Evolutionary conservation across 2,329 filamentous ascomycete genomes (phyloP).

Genomic region (Teratosphaeria zuluensis): DNA sequence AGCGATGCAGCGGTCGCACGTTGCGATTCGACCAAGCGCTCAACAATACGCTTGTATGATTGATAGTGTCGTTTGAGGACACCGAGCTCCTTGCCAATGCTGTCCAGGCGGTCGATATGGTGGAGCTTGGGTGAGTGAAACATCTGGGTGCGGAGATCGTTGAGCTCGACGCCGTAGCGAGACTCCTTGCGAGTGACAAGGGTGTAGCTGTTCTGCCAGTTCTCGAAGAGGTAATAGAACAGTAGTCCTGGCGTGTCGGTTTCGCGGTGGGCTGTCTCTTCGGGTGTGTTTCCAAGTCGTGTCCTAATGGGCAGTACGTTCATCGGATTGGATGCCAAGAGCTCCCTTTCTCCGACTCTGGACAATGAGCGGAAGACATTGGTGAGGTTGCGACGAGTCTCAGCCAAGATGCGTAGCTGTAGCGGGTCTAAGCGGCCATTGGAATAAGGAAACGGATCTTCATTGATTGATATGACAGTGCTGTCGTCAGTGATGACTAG

Average conservation of each 20-base stretch:
- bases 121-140: conserved; percentile 39
- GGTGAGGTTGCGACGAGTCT: conserved; percentile 48
- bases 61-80: conserved; percentile 52
- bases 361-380: conserved; percentile 55
- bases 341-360: conserved; percentile 36
- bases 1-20: conserved; percentile 34
- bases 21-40: conserved; percentile 44
- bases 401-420: conserved; percentile 39
- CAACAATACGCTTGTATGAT: conserved; percentile 51
- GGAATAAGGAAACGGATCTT: conserved; percentile 40
- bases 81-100: conserved; percentile 51
- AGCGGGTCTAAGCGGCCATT: conserved; percentile 27
- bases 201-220: conserved; percentile 51
- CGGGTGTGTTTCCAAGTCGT: conserved; percentile 34
- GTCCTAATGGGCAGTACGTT: conserved; percentile 36
- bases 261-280: conserved; percentile 36
- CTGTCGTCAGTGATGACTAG: conserved; percentile 57
- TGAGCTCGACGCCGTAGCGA: conserved; percentile 39
- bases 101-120: conserved; percentile 45
- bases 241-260: conserved; percentile 50
- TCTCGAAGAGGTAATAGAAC: conserved; percentile 60
- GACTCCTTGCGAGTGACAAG: conserved; percentile 42
- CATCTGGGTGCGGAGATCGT: conserved; percentile 41
- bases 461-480: conserved; percentile 63
- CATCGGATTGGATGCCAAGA: conserved; percentile 28